A percentile compares a stretch with the other conserved stretches of the same genome.
Evolutionary conservation across 768 basidiomycete genomes (phyloP).

Genomic region (Lentinus brumalis): DNA sequence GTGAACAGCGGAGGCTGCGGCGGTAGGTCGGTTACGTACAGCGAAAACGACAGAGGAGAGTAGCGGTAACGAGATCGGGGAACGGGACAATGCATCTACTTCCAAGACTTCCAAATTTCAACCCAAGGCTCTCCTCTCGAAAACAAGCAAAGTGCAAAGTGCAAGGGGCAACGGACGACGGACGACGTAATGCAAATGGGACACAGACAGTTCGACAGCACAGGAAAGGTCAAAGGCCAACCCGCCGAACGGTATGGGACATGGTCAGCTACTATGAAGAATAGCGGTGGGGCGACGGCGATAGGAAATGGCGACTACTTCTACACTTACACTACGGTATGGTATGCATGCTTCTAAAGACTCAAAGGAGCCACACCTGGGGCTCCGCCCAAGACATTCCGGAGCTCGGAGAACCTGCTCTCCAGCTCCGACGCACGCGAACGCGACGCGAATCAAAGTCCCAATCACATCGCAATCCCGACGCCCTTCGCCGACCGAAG

Average conservation of each 20-base stretch:
- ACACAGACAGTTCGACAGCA: no score
- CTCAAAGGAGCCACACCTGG: neutral
- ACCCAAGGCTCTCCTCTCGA: neutral
- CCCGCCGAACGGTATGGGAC: neutral
- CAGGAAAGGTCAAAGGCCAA: no score
- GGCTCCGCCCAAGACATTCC: no score
- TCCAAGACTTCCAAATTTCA: neutral
- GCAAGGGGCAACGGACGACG: neutral
- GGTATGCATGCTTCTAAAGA: neutral
- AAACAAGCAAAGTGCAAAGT: neutral
- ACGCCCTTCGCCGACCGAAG: constrained; percentile 18
- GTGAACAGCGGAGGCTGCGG: neutral
- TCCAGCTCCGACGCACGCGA: neutral
- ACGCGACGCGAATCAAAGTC: neutral
- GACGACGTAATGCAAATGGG: neutral
- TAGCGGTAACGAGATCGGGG: neutral
- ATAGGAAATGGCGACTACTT: neutral
- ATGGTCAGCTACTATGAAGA: neutral
- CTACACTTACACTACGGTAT: neutral
- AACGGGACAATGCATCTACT: neutral
- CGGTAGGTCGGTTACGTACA: neutral
- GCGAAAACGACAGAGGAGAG: neutral
- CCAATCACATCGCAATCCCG: constrained; percentile 17
- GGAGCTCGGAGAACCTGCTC: neutral
- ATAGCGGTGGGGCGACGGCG: neutral